Conservation (phyloP, 306 rosid genomes). For the Comarum palustre region DNA sequence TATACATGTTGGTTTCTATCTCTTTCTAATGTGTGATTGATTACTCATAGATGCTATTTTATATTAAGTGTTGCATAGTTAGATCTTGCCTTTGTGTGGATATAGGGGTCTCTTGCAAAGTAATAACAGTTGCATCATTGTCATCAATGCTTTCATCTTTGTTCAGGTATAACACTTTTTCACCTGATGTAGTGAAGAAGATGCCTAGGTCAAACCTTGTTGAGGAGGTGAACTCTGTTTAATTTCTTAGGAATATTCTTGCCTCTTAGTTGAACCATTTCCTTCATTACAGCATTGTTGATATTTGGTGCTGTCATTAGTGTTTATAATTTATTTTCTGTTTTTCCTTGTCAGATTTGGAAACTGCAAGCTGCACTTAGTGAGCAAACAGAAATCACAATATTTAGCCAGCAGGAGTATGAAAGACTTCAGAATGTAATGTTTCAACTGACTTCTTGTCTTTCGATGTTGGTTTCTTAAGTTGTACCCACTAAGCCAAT, state of each 20-base stretch:
- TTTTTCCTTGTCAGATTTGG: slow-evolving; percentile 61
- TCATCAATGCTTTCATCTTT: slow-evolving; percentile 21
- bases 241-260: not conserved
- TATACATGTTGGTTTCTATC: not conserved
- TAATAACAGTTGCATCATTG: not conserved
- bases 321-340: not conserved
- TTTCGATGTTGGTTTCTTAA: not conserved
- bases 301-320: not conserved
- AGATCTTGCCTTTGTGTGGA: slow-evolving; percentile 2
- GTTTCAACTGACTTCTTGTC: slow-evolving; percentile 10
- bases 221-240: slow-evolving; percentile 57
- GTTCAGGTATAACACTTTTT: slow-evolving; percentile 75
- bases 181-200: slow-evolving; percentile 82
- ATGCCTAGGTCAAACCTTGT: slow-evolving; percentile 85
- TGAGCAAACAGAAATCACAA: slow-evolving; percentile 81
- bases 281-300: not conserved
- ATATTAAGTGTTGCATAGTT: not conserved
- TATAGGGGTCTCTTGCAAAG: slow-evolving; percentile 1
- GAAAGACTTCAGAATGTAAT: slow-evolving; percentile 80
- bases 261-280: not conserved
- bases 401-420: slow-evolving; percentile 65
- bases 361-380: slow-evolving; percentile 84
- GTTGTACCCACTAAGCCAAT: not conserved
- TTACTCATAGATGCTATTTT: slow-evolving; percentile 1
- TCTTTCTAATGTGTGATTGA: slow-evolving; percentile 13